phyloP scores from a whole-genome alignment of 768 basidiomycete species.

The Russula compacta region DNA sequence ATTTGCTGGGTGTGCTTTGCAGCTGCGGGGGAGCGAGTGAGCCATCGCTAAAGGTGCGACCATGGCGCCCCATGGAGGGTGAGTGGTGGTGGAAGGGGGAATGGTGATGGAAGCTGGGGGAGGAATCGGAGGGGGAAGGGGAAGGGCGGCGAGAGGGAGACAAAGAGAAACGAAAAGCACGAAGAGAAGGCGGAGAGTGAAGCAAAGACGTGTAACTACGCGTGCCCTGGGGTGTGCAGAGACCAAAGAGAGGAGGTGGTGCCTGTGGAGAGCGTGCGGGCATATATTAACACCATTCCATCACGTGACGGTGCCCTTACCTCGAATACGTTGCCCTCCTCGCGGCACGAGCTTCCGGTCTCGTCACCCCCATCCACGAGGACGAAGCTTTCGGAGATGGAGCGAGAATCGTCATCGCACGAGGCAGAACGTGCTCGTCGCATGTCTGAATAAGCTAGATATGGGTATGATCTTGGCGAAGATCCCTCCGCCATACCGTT shows the following conservation, averaged over 20 bases:
- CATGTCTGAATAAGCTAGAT: conserved; percentile 34
- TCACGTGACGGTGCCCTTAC: conserved; percentile 15
- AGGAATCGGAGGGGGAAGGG: conserved; percentile 26
- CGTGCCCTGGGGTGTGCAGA: conserved; percentile 24
- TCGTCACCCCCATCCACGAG: conserved; percentile 30
- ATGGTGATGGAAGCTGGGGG: conserved; percentile 25
- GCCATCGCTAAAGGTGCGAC: conserved; percentile 32
- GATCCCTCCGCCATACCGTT: conserved; percentile 21
- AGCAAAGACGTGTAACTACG: conserved; percentile 30
- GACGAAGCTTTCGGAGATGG: conserved; percentile 34
- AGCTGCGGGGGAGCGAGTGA: conserved; percentile 3
- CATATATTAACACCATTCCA: conserved; percentile 1
- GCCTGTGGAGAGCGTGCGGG: conserved; percentile 3
- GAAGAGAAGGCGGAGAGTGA: conserved; percentile 33
- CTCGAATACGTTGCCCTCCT: conserved; percentile 3
- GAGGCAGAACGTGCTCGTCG: conserved; percentile 25
- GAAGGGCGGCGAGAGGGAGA: conserved; percentile 34
- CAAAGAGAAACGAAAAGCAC: conserved; percentile 37
- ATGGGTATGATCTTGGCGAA: conserved; percentile 29
- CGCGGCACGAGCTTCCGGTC: conserved; percentile 7
- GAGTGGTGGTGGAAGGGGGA: conserved; percentile 19
- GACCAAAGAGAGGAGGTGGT: conserved; percentile 20
- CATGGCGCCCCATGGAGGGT: conserved; percentile 19
- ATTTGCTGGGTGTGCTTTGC: background rate
- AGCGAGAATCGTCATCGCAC: conserved; percentile 27